These are phyloP conservation scores for Tolypocladium amazonense DNA, from an alignment of 2,329 filamentous ascomycete genomes.

Conservation along the genomic window DNA sequence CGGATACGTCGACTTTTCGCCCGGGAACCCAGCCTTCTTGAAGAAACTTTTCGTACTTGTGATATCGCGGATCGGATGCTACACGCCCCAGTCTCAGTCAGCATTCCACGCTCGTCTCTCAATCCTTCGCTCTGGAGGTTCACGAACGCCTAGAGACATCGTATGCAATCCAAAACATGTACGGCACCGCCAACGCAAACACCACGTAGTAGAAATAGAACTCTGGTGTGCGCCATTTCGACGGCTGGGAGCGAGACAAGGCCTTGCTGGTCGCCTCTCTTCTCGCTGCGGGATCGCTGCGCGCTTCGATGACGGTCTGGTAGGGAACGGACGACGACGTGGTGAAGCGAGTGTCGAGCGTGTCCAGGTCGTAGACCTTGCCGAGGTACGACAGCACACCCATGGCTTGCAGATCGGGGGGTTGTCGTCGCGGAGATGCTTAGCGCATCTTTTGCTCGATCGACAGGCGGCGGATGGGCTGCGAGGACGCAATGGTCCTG, in stretches of 20 bases:
- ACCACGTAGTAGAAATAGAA: slow-evolving; percentile 72
- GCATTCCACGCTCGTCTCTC: slow-evolving; percentile 1
- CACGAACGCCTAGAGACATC: slow-evolving; percentile 70
- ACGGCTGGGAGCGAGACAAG: slow-evolving; percentile 37
- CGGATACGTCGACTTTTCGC: slow-evolving; percentile 84
- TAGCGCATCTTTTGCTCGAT: not conserved
- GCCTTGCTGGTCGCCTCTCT: slow-evolving; percentile 24
- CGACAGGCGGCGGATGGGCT: not conserved
- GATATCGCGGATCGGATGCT: slow-evolving; percentile 76
- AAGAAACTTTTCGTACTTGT: slow-evolving; percentile 60
- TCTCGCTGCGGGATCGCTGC: slow-evolving; percentile 27
- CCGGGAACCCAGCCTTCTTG: slow-evolving; percentile 85
- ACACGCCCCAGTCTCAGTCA: not conserved
- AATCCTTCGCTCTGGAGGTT: not conserved
- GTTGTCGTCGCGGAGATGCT: not conserved
- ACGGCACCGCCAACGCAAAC: slow-evolving; percentile 56
- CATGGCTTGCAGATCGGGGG: slow-evolving; percentile 15
- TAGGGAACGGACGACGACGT: slow-evolving; percentile 60
- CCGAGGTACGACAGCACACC: slow-evolving; percentile 30
- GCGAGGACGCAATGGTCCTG: not conserved
- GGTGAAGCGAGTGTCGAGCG: slow-evolving; percentile 53
- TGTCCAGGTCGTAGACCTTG: slow-evolving; percentile 54
- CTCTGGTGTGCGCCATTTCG: slow-evolving; percentile 79
- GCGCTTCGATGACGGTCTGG: slow-evolving; percentile 42
- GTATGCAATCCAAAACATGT: slow-evolving; percentile 87